A percentile compares a stretch with the other conserved stretches of the same genome.
Conservation (phyloP, 2,329 filamentous ascomycete species). For the Dothideomycetes sp. region DNA sequence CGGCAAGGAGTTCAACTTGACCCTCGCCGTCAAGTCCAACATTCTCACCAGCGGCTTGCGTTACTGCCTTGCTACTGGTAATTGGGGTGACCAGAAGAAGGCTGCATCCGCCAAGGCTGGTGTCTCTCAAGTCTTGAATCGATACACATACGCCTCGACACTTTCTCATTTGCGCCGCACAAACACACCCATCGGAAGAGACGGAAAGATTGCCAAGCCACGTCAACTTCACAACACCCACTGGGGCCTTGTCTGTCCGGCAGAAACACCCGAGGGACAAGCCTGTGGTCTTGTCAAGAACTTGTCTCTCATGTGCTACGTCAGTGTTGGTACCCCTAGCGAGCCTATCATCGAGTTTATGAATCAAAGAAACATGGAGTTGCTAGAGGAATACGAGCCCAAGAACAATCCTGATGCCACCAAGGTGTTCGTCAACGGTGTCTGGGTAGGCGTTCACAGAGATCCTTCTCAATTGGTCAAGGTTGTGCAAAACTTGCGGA, state of each 20-base stretch:
- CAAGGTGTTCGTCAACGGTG: conserved; percentile 96
- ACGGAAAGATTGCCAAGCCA: conserved; percentile 96
- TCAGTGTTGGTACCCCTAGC: conserved; percentile 86
- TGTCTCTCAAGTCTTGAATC: conserved; percentile 94
- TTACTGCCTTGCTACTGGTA: conserved; percentile 93
- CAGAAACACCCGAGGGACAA: conserved; percentile 95
- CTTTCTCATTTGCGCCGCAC: conserved; percentile 93
- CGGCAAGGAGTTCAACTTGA: conserved; percentile 79
- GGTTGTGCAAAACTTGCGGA: conserved; percentile 25
- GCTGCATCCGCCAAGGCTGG: conserved; percentile 88
- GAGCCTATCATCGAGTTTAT: conserved; percentile 91
- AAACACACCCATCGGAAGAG: conserved; percentile 93
- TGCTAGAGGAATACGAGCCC: conserved; percentile 76
- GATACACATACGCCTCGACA: conserved; percentile 94
- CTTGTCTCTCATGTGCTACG: conserved; percentile 93
- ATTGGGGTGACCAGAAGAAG: conserved; percentile 99
- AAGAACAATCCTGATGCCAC: conserved; percentile 72
- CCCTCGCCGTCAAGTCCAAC: conserved; percentile 78
- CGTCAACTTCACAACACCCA: conserved; percentile 97
- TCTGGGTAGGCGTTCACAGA: conserved; percentile 92
- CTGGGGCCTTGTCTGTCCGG: conserved; percentile 94
- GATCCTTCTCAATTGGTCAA: conserved; percentile 78
- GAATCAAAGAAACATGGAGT: conserved; percentile 90
- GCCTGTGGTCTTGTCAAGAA: conserved; percentile 98
- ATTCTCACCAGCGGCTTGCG: conserved; percentile 91